phyloP scores from a whole-genome alignment of 2,329 filamentous ascomycete genomes.

The Venturia aucupariae region DNA sequence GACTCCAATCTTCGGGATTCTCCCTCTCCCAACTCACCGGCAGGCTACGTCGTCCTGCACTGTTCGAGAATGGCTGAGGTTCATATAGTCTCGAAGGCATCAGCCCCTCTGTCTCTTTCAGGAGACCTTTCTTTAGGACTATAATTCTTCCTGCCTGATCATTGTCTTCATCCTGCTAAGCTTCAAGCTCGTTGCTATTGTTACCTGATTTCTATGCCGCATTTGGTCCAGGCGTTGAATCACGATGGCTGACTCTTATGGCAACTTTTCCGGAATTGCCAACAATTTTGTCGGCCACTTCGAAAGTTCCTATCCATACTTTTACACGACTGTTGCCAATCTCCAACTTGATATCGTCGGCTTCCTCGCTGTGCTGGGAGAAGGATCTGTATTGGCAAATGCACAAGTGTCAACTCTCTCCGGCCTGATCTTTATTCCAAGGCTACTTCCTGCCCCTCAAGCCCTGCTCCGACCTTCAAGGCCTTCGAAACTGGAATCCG shows the following conservation, averaged over 20 bases:
- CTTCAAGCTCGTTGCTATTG: not conserved
- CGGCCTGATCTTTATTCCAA: constrained; percentile 39
- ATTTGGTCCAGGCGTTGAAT: not conserved
- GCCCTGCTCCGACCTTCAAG: constrained; percentile 38
- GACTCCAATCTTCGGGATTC: not conserved
- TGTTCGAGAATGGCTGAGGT: not conserved
- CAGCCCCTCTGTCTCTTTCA: not conserved
- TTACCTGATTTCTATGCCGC: not conserved
- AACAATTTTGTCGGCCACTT: not conserved
- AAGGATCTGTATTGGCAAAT: constrained; percentile 41
- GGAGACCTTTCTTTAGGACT: not conserved
- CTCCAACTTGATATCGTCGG: constrained; percentile 47
- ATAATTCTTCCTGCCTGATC: not conserved
- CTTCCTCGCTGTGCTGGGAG: constrained; percentile 44
- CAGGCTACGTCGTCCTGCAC: not conserved
- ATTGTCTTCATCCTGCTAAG: not conserved
- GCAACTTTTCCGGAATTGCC: not conserved
- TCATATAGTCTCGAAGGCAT: not conserved
- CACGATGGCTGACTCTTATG: not conserved
- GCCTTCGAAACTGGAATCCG: constrained; percentile 33
- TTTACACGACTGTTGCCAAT: constrained; percentile 21
- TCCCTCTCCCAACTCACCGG: not conserved
- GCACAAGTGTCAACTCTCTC: constrained; percentile 44
- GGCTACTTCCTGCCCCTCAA: constrained; percentile 42
- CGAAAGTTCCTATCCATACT: not conserved